These are phyloP conservation scores for Lichtheimia corymbifera DNA, from an alignment of 371 early-diverging fungal genomes.

Conservation along the genomic window DNA sequence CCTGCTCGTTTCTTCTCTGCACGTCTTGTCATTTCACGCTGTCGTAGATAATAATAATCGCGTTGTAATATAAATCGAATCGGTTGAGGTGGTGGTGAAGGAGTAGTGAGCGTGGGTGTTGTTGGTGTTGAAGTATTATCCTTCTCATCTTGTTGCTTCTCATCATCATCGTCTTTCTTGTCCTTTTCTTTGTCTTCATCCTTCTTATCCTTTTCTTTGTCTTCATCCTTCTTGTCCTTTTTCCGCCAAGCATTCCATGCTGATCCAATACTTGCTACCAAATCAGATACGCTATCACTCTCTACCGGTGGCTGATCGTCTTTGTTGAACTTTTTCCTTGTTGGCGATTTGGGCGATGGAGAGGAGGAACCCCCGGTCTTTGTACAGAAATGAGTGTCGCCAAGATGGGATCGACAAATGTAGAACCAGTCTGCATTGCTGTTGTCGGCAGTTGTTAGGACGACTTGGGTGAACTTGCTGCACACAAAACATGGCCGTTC, in stretches of 20 bases:
- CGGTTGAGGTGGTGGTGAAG: slow-evolving; percentile 14
- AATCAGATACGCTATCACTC: slow-evolving; percentile 45
- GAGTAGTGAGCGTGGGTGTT: slow-evolving; percentile 1
- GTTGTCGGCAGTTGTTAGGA: slow-evolving; percentile 54
- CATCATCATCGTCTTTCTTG: slow-evolving; percentile 14
- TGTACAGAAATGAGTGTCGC: slow-evolving; percentile 46
- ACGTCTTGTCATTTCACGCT: slow-evolving; percentile 48
- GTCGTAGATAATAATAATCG: slow-evolving; percentile 59
- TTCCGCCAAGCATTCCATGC: slow-evolving; percentile 47
- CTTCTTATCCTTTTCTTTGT: slow-evolving; percentile 21
- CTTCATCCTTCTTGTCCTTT: slow-evolving; percentile 19
- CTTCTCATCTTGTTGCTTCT: slow-evolving; percentile 3
- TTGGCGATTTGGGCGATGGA: slow-evolving; percentile 13
- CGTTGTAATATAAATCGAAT: slow-evolving; percentile 52
- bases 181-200: slow-evolving; percentile 13
- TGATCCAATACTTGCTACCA: slow-evolving; percentile 43
- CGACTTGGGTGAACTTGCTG: slow-evolving; percentile 55
- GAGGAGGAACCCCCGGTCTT: slow-evolving; percentile 26
- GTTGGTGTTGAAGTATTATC: not conserved
- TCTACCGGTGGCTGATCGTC: slow-evolving; percentile 24
- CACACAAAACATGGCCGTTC: slow-evolving; percentile 66
- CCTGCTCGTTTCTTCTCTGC: slow-evolving; percentile 43
- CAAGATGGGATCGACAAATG: slow-evolving; percentile 46
- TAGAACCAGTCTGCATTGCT: slow-evolving; percentile 63
- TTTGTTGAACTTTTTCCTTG: slow-evolving; percentile 11